Evolutionary conservation across 345 rosid genomes (phyloP), one percentile per base, ranked within the genome.

Genomic region (Geranium brycei): DNA sequence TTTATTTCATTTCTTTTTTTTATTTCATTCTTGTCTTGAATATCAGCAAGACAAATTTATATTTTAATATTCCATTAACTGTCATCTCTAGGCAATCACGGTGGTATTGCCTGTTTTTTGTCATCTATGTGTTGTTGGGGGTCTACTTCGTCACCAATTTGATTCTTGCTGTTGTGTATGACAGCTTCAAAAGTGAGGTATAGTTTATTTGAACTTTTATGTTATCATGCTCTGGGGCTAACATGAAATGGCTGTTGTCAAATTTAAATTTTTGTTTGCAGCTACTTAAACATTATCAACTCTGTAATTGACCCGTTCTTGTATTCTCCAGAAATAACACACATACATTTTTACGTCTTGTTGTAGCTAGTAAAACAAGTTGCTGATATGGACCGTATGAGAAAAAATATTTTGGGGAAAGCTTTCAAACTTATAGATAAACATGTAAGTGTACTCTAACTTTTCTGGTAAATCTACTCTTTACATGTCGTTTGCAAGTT

Each of bases 111-210:
- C 61, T 90, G 47, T 90, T 90, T 77, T 90, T 85, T 67, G 81
- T 88, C 66, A 81, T 93, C 63, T 93, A 86, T 31, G 83, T 93
- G 73, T 85, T 93, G 61, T 55, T 93, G 74, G 99, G 91, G 4
- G 95, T 93, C 75, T 93, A 93, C 85, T 93, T 90, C 19, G 95
- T 93, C 83, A 93, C 97, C 0, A 93, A 93, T 80, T 82, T 93
- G 88, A 80, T 93, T 68, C 97, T 93, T 77, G 99, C 97, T 70
- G 99, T 93, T 64, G 91, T 93, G 12, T 93, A 93, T 63, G 96
- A 93, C 73, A 86, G 96, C 81, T 93, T 93, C 75, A 93, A 88
- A 83, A 74, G 82, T 71, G 91, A 93, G 99, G 99, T 90, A 79
- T 23, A 23, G 60, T 59, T 62, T 47, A 35, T 35, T 35, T 1